Conservation (phyloP, 176 grass and related monocot species). For the Aegilops tauschii region DNA sequence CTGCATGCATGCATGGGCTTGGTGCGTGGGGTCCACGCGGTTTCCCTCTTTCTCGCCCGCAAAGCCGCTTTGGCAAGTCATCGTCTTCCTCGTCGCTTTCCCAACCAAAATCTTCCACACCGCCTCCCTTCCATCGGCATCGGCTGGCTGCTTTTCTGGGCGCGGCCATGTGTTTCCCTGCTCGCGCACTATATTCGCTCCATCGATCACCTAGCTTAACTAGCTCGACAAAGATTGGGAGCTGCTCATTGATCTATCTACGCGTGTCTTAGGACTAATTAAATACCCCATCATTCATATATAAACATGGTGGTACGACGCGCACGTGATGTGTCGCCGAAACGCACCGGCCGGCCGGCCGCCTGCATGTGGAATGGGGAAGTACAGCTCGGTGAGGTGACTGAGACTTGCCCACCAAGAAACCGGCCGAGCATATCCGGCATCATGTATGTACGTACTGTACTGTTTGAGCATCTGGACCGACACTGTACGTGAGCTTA, state of each 20-base stretch:
- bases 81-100: neutral
- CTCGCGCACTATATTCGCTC: neutral
- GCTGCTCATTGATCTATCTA: neutral
- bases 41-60: neutral
- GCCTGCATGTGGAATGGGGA: neutral
- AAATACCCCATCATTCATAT: neutral
- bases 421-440: neutral
- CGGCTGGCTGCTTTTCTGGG: neutral
- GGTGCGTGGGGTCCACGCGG: neutral
- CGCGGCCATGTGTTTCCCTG: neutral
- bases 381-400: slow-evolving; percentile 3
- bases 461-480: neutral
- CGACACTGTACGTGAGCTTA: neutral
- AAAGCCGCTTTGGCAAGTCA: neutral
- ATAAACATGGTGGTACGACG: neutral
- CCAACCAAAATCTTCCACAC: neutral
- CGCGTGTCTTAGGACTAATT: neutral
- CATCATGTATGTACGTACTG: neutral
- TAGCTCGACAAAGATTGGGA: neutral
- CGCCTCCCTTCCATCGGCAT: neutral
- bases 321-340: slow-evolving; percentile 19
- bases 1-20: neutral
- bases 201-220: neutral
- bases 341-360: neutral
- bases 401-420: slow-evolving; percentile 26